phyloP scores from a whole-genome alignment of 139 green algal species.

The Micractinium sp. region DNA sequence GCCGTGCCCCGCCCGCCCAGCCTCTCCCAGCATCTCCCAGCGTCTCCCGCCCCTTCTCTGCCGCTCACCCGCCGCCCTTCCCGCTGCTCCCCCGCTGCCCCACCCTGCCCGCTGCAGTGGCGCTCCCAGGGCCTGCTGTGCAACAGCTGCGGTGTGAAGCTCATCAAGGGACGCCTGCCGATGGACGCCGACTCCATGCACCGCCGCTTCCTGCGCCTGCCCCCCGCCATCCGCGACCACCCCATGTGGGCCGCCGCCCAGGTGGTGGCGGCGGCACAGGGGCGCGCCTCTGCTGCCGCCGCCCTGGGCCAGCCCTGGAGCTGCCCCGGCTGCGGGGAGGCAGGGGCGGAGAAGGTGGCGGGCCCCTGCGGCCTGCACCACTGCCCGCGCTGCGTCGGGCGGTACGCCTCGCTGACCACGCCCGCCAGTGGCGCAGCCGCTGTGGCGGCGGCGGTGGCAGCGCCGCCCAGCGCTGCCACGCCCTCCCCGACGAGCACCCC shows the following conservation, averaged over 20 bases:
- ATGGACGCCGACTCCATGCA: constrained; percentile 25
- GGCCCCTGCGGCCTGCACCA: constrained; percentile 28
- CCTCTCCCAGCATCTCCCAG: too few species aligned
- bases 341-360: neutral
- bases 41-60: too few species aligned
- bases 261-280: constrained; percentile 16
- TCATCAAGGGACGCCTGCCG: constrained; percentile 29
- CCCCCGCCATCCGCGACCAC: constrained; percentile 6
- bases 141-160: constrained; percentile 28
- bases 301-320: constrained; percentile 9
- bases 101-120: neutral
- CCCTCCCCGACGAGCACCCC: neutral
- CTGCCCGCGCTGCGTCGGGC: neutral
- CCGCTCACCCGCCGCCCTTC: neutral
- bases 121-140: constrained; percentile 33
- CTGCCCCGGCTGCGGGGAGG: constrained; percentile 6
- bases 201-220: constrained; percentile 26
- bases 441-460: neutral
- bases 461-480: neutral
- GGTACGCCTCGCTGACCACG: neutral
- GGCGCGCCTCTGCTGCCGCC: neutral
- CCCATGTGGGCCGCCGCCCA: constrained; percentile 32
- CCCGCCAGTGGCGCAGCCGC: neutral
- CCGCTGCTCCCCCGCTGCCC: neutral
- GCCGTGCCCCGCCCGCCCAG: neutral